Percentiles rank a stretch among this genome's conserved stretches.
Evolutionary conservation across 208 protist genomes (phyloP).

Genomic region (Naegleria lovaniensis): DNA sequence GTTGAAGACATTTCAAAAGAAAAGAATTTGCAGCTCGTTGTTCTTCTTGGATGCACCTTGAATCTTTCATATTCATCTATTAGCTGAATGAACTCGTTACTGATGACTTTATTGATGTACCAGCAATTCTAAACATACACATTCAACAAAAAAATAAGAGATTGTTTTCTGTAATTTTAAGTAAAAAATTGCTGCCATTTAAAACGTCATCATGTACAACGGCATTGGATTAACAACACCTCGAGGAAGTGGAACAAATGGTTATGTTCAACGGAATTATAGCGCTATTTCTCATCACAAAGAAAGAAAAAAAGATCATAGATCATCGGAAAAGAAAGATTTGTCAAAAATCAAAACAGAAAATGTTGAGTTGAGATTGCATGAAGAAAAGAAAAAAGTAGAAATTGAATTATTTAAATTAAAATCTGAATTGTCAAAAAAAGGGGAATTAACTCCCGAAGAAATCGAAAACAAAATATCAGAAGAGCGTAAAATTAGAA

Average conservation of each 20-base stretch:
- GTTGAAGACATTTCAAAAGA: too few species aligned
- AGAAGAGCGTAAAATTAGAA: not conserved
- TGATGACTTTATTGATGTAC: too few species aligned
- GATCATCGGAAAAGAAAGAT: not conserved
- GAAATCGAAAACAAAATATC: not conserved
- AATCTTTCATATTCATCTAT: too few species aligned
- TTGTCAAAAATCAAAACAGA: not conserved
- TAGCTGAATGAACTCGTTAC: too few species aligned
- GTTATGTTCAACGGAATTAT: not conserved
- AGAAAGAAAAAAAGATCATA: not conserved
- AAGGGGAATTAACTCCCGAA: not conserved
- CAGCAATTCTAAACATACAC: too few species aligned
- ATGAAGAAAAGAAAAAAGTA: conserved; percentile 2
- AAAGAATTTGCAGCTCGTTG: too few species aligned
- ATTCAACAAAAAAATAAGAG: not conserved
- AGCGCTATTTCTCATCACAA: not conserved
- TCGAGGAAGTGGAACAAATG: not conserved
- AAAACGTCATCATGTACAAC: not conserved
- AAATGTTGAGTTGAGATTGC: not conserved
- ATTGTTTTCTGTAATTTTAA: too few species aligned
- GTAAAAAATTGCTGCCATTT: too few species aligned
- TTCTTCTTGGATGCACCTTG: too few species aligned
- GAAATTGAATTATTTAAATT: conserved; percentile 12
- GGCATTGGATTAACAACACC: conserved; percentile 16
- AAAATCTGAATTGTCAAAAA: not conserved